phyloP scores from a whole-genome alignment of 306 rosid species.

The Geum urbanum region DNA sequence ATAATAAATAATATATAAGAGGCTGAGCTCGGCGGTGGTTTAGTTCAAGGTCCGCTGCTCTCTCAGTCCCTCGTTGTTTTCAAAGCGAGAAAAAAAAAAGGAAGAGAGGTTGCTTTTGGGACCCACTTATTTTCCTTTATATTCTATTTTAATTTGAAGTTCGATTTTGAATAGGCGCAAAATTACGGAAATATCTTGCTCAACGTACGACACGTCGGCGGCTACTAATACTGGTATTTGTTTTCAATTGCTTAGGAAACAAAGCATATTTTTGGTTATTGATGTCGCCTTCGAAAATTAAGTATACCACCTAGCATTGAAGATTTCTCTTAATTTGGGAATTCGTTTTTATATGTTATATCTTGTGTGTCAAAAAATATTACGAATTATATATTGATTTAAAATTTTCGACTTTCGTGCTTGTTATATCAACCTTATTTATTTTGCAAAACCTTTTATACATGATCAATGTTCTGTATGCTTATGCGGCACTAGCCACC shows the following conservation, averaged over 20 bases:
- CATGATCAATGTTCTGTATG: too few species aligned
- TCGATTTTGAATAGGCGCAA: not conserved
- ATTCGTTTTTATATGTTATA: too few species aligned
- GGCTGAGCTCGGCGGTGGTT: not conserved
- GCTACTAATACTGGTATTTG: too few species aligned
- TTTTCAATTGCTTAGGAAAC: not conserved
- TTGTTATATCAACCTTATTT: too few species aligned
- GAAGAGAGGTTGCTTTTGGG: constrained; percentile 4
- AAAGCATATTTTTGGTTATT: not conserved
- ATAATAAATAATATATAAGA: not conserved
- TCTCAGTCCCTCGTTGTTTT: constrained; percentile 14
- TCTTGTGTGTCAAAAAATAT: too few species aligned
- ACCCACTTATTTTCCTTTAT: constrained; percentile 10
- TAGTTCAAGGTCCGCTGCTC: too few species aligned
- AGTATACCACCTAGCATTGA: not conserved
- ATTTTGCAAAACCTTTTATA: too few species aligned
- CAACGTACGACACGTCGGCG: not conserved
- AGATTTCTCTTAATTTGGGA: not conserved
- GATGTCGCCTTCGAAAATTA: not conserved
- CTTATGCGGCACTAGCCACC: too few species aligned
- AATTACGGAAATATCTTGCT: constrained; percentile 7
- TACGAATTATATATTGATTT: too few species aligned
- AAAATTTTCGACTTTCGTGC: too few species aligned
- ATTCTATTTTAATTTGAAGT: not conserved
- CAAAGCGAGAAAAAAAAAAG: not conserved